phyloP scores from a whole-genome alignment of 176 grass and related monocot species.

The Hordeum marinum region DNA sequence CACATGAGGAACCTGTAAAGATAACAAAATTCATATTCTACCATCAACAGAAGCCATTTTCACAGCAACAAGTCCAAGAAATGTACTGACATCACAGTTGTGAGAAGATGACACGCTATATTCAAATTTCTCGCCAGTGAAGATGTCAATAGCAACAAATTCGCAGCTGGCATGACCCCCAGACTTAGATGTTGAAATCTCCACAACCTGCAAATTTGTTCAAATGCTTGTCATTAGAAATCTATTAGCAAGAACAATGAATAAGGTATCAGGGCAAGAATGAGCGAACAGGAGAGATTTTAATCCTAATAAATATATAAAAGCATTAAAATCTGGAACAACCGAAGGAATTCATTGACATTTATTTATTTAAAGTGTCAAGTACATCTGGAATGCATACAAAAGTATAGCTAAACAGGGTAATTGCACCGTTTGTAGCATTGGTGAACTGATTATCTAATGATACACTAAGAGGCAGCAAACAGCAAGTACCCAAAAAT shows the following conservation, averaged over 20 bases:
- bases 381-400: not conserved
- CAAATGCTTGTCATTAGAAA: not conserved
- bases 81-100: conserved; percentile 54
- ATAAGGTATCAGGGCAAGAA: not conserved
- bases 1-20: conserved; percentile 45
- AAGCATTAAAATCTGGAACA: not conserved
- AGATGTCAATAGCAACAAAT: conserved; percentile 52
- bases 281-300: not conserved
- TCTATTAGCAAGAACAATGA: not conserved
- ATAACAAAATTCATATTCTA: not conserved
- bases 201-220: conserved; percentile 32
- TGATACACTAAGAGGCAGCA: not conserved
- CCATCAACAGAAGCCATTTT: not conserved
- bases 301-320: not conserved
- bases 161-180: conserved; percentile 48
- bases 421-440: not conserved
- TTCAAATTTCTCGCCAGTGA: conserved; percentile 44
- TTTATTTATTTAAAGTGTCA: not conserved
- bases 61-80: not conserved
- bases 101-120: conserved; percentile 55
- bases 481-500: not conserved
- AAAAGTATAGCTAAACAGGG: not conserved
- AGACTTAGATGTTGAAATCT: conserved; percentile 51
- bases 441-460: not conserved
- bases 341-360: not conserved